Evolutionary conservation across 306 rosid species (phyloP).

Genomic region (Cicer pinnatifidum): DNA sequence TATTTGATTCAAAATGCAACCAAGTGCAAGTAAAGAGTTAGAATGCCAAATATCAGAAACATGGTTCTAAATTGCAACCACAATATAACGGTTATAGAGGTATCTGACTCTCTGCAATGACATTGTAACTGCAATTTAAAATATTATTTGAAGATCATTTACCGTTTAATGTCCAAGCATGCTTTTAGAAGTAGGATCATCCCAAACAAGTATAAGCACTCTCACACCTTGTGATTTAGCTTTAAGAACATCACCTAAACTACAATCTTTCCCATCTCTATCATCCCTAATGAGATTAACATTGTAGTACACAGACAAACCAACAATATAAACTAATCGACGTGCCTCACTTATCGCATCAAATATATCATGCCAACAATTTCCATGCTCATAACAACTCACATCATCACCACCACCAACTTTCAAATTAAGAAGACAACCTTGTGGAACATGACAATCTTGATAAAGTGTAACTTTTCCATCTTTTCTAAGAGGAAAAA

Average conservation of each 20-base stretch:
- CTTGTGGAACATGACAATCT: slow-evolving; percentile 77
- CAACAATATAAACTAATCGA: slow-evolving; percentile 72
- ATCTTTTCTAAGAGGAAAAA: slow-evolving; percentile 81
- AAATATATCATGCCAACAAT: slow-evolving; percentile 78
- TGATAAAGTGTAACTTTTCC: slow-evolving; percentile 82
- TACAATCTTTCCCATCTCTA: slow-evolving; percentile 41
- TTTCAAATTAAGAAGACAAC: slow-evolving; percentile 59
- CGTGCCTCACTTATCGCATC: slow-evolving; percentile 75
- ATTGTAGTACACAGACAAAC: slow-evolving; percentile 87
- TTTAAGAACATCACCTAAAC: slow-evolving; percentile 80
- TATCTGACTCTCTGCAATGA: too few relatives aligned
- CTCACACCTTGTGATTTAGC: slow-evolving; percentile 82
- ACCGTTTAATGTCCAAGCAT: slow-evolving; percentile 73
- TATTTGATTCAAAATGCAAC: slow-evolving; percentile 40
- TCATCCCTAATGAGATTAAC: slow-evolving; percentile 67
- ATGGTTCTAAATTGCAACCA: too few relatives aligned
- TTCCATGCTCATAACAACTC: slow-evolving; percentile 53
- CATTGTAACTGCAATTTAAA: too few relatives aligned
- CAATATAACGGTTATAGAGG: too few relatives aligned
- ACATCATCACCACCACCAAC: slow-evolving; percentile 49
- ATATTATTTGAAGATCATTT: slow-evolving; percentile 32
- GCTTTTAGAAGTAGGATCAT: slow-evolving; percentile 83
- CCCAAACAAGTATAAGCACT: slow-evolving; percentile 92
- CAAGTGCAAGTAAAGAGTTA: not conserved
- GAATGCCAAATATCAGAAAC: slow-evolving; percentile 9